phyloP scores from a whole-genome alignment of 2,329 filamentous ascomycete genomes.

The Elsinoe ampelina region DNA sequence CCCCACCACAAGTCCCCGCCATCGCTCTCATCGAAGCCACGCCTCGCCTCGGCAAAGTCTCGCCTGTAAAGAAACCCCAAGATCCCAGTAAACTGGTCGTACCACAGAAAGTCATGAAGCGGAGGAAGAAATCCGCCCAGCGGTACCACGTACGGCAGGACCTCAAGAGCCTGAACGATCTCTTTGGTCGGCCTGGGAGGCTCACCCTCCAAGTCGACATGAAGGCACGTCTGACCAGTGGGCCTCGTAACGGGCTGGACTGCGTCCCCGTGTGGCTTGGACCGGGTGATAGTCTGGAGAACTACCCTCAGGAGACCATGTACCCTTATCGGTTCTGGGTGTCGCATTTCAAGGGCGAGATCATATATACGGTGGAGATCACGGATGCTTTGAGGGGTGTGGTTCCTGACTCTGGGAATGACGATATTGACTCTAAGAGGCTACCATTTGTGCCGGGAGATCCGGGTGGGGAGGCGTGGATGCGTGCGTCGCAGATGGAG shows the following conservation, averaged over 20 bases:
- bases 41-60: no score
- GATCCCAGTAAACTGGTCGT: not conserved
- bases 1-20: no score
- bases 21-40: no score
- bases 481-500: not conserved
- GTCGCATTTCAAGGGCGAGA: not conserved
- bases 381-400: not conserved
- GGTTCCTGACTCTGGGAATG: not conserved
- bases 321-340: not conserved
- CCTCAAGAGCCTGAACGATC: not conserved
- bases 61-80: no score
- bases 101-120: not conserved
- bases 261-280: not conserved
- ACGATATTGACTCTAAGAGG: not conserved
- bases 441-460: not conserved
- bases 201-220: not conserved
- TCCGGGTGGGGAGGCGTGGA: not conserved
- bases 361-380: not conserved
- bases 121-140: not conserved
- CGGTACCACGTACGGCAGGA: not conserved
- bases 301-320: not conserved
- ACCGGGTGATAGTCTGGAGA: not conserved
- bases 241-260: not conserved
- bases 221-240: not conserved
- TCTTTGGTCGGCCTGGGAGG: not conserved